A percentile compares a stretch with the other conserved stretches of the same genome.
Evolutionary conservation across 805 yeast species (phyloP).

Genomic region (Metschnikowia kofuensis): DNA sequence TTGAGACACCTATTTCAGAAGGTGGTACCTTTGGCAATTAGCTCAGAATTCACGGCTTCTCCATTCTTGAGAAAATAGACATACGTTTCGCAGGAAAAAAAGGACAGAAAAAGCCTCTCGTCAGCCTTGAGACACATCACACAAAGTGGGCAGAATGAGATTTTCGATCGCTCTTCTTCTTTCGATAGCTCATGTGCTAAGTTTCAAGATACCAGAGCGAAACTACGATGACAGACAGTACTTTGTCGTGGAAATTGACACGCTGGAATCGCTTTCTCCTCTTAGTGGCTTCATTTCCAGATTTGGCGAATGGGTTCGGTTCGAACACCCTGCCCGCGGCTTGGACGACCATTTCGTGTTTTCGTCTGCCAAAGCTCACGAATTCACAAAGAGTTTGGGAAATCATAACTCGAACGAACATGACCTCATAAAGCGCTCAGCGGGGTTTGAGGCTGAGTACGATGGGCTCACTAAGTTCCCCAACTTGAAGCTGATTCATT

Average conservation of each 20-base stretch:
- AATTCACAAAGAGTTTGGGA: slow-evolving; percentile 33
- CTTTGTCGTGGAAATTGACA: slow-evolving; percentile 58
- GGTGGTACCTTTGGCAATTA: background rate
- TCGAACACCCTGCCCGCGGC: slow-evolving; percentile 65
- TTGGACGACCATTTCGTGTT: slow-evolving; percentile 64
- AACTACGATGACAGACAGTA: slow-evolving; percentile 54
- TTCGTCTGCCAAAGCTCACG: slow-evolving; percentile 46
- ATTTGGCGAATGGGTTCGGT: slow-evolving; percentile 40
- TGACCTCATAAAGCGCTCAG: slow-evolving; percentile 27
- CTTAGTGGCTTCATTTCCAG: slow-evolving; percentile 32
- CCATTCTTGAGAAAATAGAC: too few relatives aligned
- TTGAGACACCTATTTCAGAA: background rate
- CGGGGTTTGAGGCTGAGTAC: slow-evolving; percentile 24
- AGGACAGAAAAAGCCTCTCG: background rate
- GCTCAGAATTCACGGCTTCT: too few relatives aligned
- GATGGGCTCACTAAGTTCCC: slow-evolving; percentile 24
- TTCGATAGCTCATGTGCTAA: slow-evolving; percentile 10
- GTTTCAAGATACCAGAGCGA: slow-evolving; percentile 21
- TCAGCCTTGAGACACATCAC: background rate
- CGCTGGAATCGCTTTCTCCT: slow-evolving; percentile 22
- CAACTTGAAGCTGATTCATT: slow-evolving; percentile 49
- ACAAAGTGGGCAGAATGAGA: slow-evolving; percentile 6
- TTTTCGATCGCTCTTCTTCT: slow-evolving; percentile 8
- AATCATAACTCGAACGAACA: slow-evolving; percentile 30
- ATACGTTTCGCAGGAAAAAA: background rate